Conservation (phyloP, 2,329 filamentous ascomycete species). For the Trichophyton mentagrophytes region DNA sequence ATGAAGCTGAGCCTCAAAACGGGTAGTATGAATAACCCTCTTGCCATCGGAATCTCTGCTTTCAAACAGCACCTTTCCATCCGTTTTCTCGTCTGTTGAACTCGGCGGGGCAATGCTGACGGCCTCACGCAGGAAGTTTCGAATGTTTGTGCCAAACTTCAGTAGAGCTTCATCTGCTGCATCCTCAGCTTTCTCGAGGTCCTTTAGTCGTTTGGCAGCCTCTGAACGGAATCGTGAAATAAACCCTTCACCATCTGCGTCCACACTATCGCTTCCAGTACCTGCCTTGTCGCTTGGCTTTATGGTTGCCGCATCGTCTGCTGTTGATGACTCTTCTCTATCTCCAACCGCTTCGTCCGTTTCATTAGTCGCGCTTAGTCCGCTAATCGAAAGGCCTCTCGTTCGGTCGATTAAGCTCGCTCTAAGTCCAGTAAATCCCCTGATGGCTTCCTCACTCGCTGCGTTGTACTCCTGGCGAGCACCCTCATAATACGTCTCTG, state of each 20-base stretch:
- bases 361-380: constrained; percentile 17
- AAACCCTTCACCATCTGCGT: constrained; percentile 44
- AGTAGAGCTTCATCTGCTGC: constrained; percentile 90
- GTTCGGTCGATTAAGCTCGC: constrained; percentile 59
- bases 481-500: constrained; percentile 77
- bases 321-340: constrained; percentile 19
- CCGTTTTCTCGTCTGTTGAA: constrained; percentile 33
- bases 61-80: constrained; percentile 66
- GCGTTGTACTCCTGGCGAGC: constrained; percentile 68
- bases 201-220: constrained; percentile 70
- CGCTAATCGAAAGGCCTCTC: constrained; percentile 55
- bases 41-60: constrained; percentile 82
- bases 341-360: constrained; percentile 15
- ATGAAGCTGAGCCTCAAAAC: constrained; percentile 90
- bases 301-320: constrained; percentile 7
- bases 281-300: constrained; percentile 18
- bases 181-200: constrained; percentile 84
- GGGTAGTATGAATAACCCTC: constrained; percentile 83
- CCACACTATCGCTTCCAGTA: constrained; percentile 19
- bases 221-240: constrained; percentile 64
- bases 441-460: constrained; percentile 67
- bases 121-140: constrained; percentile 80
- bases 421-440: constrained; percentile 61
- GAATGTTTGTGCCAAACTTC: constrained; percentile 78
- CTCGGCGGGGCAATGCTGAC: constrained; percentile 71